Base-by-base conservation (phyloP, 495 filamentous ascomycete genomes). In the Astrothelium macrocarpum region DNA sequence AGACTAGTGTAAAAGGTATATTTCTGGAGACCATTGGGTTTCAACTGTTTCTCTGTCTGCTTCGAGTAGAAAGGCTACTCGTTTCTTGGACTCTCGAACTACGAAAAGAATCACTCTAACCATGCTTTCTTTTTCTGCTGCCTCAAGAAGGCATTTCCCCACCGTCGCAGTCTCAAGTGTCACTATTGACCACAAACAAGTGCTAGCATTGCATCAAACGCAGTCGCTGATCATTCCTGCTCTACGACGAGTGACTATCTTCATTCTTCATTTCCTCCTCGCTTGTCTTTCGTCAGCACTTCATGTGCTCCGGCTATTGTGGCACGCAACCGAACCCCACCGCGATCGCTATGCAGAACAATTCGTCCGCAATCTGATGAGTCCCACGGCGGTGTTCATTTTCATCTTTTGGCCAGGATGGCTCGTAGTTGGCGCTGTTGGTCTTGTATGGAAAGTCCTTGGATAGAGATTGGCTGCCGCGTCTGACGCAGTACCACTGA, bases 381-480 rank as follows among this genome's bases (percentile, higher is more conserved):
- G 49, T 20, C 49, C 49, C 29, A 28, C 49, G 7, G 49, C 49
- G 2, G 25, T 56, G 7, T 56, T 56, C 49, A 29, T 56, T 25
- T 56, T 56, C 49, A 29, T 56, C n/a, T 56, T 56, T 16, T 56
- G 49, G 49, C 49, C 49, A 10, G 49, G 49, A 12, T 56, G 49
- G 49, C 49, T 56, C 2, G 4, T 56, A 25, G 49, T 56, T 26
- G 49, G 49, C 16, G 49, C 49, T 4, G 16, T 56, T 1, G 12
- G 49, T 25, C 49, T 56, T 20, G 25, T 56, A 3, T 56, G 5
- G 5, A 56, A 29, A 29, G 11, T 56, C 16, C 12, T 56, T 25
- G 49, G 49, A 16, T 56, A 25, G 29, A 56, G 5, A 11, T 5
- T 11, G 20, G 20, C 12, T 20, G 25, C 7, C 20, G 29, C 43